Conservation (phyloP, 164 flowering plant species). For the Piper longum region DNA sequence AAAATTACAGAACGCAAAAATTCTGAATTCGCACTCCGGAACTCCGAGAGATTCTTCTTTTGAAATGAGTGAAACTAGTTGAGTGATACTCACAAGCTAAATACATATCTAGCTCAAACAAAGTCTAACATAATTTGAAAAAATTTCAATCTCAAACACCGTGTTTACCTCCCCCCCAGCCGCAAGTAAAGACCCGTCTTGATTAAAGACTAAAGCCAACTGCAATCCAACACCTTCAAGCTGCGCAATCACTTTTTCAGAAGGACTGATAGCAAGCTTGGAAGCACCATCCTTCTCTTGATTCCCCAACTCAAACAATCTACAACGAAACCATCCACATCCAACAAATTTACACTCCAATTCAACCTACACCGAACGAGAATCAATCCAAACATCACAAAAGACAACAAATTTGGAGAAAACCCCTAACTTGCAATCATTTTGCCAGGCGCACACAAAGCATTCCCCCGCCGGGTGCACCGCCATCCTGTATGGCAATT, state of each 20-base stretch:
- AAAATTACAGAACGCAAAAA: slow-evolving; percentile 35
- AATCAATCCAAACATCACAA: neutral
- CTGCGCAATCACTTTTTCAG: slow-evolving; percentile 38
- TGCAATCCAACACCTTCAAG: slow-evolving; percentile 81
- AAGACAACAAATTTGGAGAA: neutral
- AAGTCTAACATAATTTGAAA: no score
- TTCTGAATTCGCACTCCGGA: neutral
- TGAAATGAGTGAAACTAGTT: neutral
- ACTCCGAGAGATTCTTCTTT: neutral
- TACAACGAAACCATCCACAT: slow-evolving; percentile 9
- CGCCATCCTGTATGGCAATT: slow-evolving; percentile 83
- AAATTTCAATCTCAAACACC: neutral
- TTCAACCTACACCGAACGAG: neutral
- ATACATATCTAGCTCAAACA: no score
- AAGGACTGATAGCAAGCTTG: slow-evolving; percentile 32
- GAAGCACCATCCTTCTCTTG: slow-evolving; percentile 13
- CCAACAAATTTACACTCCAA: neutral
- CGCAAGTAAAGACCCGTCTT: slow-evolving; percentile 71
- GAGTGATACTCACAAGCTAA: neutral
- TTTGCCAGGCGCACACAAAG: slow-evolving; percentile 55
- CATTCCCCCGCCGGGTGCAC: slow-evolving; percentile 87
- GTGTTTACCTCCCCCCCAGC: slow-evolving; percentile 75
- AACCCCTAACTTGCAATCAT: slow-evolving; percentile 31
- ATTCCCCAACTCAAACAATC: slow-evolving; percentile 75
- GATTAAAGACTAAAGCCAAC: slow-evolving; percentile 57